phyloP scores from a whole-genome alignment of 768 basidiomycete species.

The Auricularia sp. region DNA sequence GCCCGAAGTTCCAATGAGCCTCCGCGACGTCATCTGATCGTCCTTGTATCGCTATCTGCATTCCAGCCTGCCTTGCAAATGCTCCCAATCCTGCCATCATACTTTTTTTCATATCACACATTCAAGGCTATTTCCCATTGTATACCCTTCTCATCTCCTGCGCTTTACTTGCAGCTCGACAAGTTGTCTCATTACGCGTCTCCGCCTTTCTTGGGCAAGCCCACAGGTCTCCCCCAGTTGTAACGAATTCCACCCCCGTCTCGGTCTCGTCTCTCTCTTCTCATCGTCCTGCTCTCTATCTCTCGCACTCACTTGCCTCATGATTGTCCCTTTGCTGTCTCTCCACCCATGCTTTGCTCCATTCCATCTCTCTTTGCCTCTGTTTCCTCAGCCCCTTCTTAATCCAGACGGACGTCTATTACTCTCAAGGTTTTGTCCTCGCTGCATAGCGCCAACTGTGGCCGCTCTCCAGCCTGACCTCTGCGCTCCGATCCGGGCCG shows the following conservation, averaged over 20 bases:
- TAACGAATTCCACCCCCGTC: not conserved
- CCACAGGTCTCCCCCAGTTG: not conserved
- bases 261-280: not conserved
- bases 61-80: not conserved
- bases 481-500: constrained; percentile 31
- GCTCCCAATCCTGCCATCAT: not conserved
- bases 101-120: not conserved
- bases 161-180: not conserved
- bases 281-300: not conserved
- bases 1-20: constrained; percentile 87
- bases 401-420: constrained; percentile 40
- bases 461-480: constrained; percentile 16
- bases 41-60: constrained; percentile 79
- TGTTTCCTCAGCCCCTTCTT: not conserved
- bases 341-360: constrained; percentile 3
- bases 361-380: constrained; percentile 5
- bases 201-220: not conserved
- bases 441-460: constrained; percentile 74
- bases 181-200: not conserved
- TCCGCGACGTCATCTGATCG: constrained; percentile 78
- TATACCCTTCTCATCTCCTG: constrained; percentile 1
- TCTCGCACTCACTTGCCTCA: not conserved
- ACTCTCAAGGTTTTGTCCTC: constrained; percentile 89
- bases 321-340: not conserved
- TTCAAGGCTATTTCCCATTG: constrained; percentile 4